Conservation (phyloP, 73 alveolate genomes). For the Paramecium sonneborni region DNA sequence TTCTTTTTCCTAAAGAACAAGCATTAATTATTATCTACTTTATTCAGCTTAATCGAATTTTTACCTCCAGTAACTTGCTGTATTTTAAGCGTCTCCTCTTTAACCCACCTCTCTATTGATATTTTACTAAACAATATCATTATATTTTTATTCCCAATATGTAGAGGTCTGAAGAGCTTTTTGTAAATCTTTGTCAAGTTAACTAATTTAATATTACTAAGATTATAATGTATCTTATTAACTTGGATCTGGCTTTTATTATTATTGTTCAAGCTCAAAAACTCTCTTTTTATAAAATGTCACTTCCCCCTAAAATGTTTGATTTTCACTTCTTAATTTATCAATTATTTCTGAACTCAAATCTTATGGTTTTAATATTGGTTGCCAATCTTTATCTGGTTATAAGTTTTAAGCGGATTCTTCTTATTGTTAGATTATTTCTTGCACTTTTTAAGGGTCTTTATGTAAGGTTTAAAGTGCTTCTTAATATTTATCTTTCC, state of each 20-base stretch:
- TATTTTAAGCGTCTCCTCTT: not conserved
- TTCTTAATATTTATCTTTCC: constrained; percentile 33
- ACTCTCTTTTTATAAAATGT: constrained; percentile 32
- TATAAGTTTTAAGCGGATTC: not conserved
- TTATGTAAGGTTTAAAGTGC: not conserved
- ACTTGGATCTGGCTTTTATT: not conserved
- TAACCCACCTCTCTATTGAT: constrained; percentile 17
- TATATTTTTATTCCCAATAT: constrained; percentile 32
- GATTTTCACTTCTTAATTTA: constrained; percentile 19
- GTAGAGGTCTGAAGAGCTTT: not conserved
- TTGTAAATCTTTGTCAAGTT: not conserved
- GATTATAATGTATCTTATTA: constrained; percentile 19
- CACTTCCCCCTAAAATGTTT: not conserved
- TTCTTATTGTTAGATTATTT: not conserved
- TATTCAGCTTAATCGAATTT: constrained; percentile 44
- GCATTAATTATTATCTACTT: not conserved
- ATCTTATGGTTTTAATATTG: not conserved
- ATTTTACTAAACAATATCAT: not conserved
- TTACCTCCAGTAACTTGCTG: constrained; percentile 55
- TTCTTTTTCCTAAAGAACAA: constrained; percentile 1
- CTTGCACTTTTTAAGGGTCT: not conserved
- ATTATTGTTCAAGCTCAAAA: not conserved
- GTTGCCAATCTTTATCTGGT: not conserved
- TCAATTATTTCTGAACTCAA: not conserved
- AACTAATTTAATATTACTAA: not conserved